Base-by-base conservation (phyloP, 768 basidiomycete genomes). In the Pleurotus salmoneostramineus region DNA sequence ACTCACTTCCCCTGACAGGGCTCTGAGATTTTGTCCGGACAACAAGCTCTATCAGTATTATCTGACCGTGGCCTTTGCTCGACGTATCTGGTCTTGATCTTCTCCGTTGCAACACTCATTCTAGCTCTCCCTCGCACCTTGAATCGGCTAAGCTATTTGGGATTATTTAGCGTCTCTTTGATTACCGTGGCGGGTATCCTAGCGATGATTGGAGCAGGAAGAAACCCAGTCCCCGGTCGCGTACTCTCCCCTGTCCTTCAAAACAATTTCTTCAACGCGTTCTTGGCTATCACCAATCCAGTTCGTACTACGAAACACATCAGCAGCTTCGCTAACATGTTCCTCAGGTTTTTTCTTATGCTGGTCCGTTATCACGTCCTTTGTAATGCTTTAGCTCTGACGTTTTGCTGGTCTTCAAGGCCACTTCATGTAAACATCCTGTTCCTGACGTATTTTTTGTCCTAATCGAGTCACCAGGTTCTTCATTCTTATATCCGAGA, bases 401-500 rank as follows among this genome's bases (percentile, higher is more conserved):
- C 17, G 1, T 6, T 17, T 45, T 17, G 36, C 36, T 8, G 11
- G 34, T 31, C 14, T 56, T 48, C 36, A 33, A 80, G 79, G 81
- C 0, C 80, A 83, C 62, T 83, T 83, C 66, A 78, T 82, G 80
- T 81, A 63, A 27, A 72, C 50, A 17, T n/a, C 14, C 56, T 8
- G 3, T 15, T 27, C 21, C 21, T 27, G 21, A 27, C 21, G 21
- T 27, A 27, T 27, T 27, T 3, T 27, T 27, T 27, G 21, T 27
- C 21, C 1, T 15, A 12, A 27, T 42, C 4, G 34, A 17, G 33
- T 45, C 5, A 32, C 36, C 17, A 81, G 80, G 77, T 83, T 83
- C 63, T 83, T 83, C 61, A 77, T 83, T 42, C 64, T 83, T n/a
- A 81, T 82, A 33, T 83, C 82, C 11, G 82, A 84, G 62, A 83